These are phyloP conservation scores for Rhodotorula sp. DNA, from an alignment of 1,284 basidiomycete species.

Conservation along the genomic window DNA sequence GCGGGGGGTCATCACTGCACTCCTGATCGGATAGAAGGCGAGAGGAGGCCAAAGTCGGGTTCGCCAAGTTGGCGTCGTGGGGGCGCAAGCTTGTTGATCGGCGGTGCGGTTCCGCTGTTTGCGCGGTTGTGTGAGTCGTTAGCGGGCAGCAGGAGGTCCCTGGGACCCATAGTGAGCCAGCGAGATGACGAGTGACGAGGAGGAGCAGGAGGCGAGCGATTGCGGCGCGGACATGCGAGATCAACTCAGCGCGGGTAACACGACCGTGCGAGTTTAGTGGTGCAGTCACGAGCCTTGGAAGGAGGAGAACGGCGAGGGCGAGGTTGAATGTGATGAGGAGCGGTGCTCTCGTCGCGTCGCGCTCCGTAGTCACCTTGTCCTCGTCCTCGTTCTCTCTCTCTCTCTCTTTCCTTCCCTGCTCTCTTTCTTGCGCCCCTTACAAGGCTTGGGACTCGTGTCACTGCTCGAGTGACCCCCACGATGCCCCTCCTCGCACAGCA, in stretches of 20 bases:
- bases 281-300: not conserved
- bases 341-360: not conserved
- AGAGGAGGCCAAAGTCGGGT: no score
- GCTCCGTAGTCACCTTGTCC: not conserved
- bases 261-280: no score
- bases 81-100: not conserved
- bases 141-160: not conserved
- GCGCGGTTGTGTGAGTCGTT: not conserved
- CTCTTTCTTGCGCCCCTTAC: not conserved
- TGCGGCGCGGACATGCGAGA: no score
- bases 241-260: not conserved
- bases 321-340: not conserved
- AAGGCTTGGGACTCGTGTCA: no score
- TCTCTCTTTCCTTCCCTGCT: not conserved
- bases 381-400: no score
- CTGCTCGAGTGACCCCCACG: not conserved
- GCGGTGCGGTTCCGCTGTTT: not conserved
- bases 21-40: no score
- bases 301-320: not conserved
- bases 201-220: not conserved
- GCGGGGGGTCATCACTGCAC: no score
- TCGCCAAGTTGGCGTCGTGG: no score
- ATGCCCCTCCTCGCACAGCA: not conserved
- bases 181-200: not conserved
- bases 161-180: no score